Evolutionary conservation across 805 yeast genomes (phyloP), one percentile per base, ranked within the genome.

Genomic region (Geotrichum ghanense): DNA sequence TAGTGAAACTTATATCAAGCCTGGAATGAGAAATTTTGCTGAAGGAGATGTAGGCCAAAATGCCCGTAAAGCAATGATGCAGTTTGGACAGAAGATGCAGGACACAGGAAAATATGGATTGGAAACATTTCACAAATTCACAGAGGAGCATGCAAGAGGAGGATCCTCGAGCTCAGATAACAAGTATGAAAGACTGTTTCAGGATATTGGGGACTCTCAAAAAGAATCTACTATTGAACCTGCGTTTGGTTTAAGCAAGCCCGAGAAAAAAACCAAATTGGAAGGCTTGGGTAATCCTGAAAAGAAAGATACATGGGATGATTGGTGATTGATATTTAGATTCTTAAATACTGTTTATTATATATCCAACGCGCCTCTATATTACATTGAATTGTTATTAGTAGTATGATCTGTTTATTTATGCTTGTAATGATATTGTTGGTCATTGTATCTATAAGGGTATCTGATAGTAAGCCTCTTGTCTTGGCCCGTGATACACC

Each of bases 1-100:
- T 35, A 83, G 83, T 54, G 95, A 89, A 57, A 67, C 79, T 6
- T 95, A 88, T 45, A 88, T 92, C 53, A 86, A 85, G 61, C 98
- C 98, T n/a, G 79, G 92, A 42, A 73, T 87, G 61, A 79, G 79
- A 59, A 88, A 83, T 58, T 72, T 92, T 55, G 76, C 81, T 34
- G 87, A 80, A 51, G 78, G 84, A 51, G 97, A 92, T 49, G 64
- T 85, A 41, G 78, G 94, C 21, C 70, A 66, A 47, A 95, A 87
- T 59, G 92, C 97, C 3, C 79, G 75, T 52, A 77, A 87, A 55
- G 97, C 97, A n/a, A 85, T 95, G 75, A 81, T 86, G 49, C 97
- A 92, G 69, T 92, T 90, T 68, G 96, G 97, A 43, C 95, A 85
- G 61, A 87, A 80, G 59, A 83, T 90, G 68, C 95, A 84, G 62